Base-by-base conservation (phyloP, 805 yeast genomes). In the Candida ascalaphidarum region DNA sequence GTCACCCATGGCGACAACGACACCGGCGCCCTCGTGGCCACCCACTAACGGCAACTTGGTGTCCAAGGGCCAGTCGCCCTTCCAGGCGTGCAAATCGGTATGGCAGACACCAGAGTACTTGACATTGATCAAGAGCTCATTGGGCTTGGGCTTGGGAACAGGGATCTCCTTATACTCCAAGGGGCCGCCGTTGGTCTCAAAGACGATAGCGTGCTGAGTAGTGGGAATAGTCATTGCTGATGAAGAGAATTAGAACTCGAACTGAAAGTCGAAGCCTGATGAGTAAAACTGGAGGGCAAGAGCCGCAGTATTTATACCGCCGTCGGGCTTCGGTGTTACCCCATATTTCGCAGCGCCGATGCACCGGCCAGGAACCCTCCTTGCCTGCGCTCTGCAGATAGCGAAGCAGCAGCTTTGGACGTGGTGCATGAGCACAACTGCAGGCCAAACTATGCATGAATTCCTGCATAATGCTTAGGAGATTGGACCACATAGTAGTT, bases 1-100 rank as follows among this genome's bases (percentile, higher is more conserved):
- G 13, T 41, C 43, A 29, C 68, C 68, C 46, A 60, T 36, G 27
- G 44, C 65, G 12, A 61, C 67, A 35, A 61, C 67, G 17, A 52
- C 66, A 43, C 68, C 68, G n/a, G 66, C 67, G 46, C 67, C 67
- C 44, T 61, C 67, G 46, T 61, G 68, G 37, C 67, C 68, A 30
- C 68, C 68, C 13, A 61, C 68, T 44, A 61, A 56, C 17, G 68
- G 68, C 41, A 61, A 56, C 39, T 61, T 61, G 38, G 67, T 59
- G 27, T 39, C 50, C 40, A 61, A 52, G 20, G 67, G 67, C 67
- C 67, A 61, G 46, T 61, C 67, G 39, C 66, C 67, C 43, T 59
- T 57, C 67, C 66, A 60, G 30, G 67, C 68, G 39, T 61, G 68
- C 41, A 61, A 57, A 41, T 61, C 67, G 26, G 67, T 61, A 48